Evolutionary conservation across 2,329 filamentous ascomycete species (phyloP), one percentile per base, ranked within the genome.

Genomic region (Colletotrichum musae): DNA sequence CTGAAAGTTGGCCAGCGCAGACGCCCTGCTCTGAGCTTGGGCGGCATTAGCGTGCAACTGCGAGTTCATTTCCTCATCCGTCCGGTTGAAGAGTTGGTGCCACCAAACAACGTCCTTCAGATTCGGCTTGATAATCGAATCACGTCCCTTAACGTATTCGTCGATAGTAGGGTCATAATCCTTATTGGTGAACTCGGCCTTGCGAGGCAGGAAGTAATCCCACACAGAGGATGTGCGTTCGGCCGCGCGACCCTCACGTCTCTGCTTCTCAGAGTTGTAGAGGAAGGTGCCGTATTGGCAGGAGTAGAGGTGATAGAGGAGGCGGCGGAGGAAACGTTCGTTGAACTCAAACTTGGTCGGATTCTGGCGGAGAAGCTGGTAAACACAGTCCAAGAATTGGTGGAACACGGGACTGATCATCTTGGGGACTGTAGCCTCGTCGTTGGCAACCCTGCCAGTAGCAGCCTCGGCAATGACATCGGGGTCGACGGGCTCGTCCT

Each of bases 281-380:
- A 99, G 86, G 78, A 99, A 99, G 0, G 95, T 98, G 53, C 96
- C 96, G 72, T 98, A 99, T 78, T 99, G 96, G 73, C 95, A 97
- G 0, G 95, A 95, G 77, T 98, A 95, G 1, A 97, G 87, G 78
- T 99, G 96, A 77, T 98, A 99, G 2, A 98, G 85, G 3, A 99
- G 84, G 21, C 96, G 90, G 28, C 94, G 89, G 6, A 99, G 83
- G 79, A 99, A 98, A 5, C 95, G 91, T 78, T 98, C 96, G 74
- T 97, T 98, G 81, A 94, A 99, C 79, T 99, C 95, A 77, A 99
- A 99, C 0, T 95, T 92, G 6, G 90, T 93, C 0, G 94, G 94
- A 75, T 95, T 86, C 78, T 98, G 96, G 70, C 93, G 87, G 26
- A 97, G 83, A 32, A 99, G 86, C 79, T 99, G 96, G 77, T 96